Percentiles rank a stretch among this genome's conserved stretches.
phyloP scores from a whole-genome alignment of 106 monocot genomes.

The Agapanthus africanus region DNA sequence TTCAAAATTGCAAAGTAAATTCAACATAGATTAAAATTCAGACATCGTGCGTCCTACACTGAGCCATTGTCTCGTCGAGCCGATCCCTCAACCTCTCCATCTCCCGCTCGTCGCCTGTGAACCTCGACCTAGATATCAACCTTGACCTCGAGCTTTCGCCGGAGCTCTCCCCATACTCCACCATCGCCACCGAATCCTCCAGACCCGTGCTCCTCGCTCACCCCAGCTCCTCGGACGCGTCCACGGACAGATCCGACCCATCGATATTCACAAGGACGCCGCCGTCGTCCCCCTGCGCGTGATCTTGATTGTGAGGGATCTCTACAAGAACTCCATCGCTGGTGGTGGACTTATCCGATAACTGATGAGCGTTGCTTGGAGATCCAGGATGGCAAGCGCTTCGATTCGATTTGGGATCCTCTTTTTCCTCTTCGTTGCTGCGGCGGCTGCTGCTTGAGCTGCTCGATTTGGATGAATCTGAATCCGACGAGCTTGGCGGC shows the following conservation, averaged over 20 bases:
- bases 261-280: constrained; percentile 77
- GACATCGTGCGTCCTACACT: constrained; percentile 76
- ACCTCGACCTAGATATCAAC: too few species aligned
- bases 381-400: constrained; percentile 11
- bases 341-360: constrained; percentile 46
- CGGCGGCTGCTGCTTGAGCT: neutral
- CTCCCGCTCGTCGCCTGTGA: constrained; percentile 1
- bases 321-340: constrained; percentile 98
- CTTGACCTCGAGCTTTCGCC: constrained; percentile 35
- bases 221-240: constrained; percentile 64
- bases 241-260: constrained; percentile 73
- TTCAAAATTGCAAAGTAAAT: too few species aligned
- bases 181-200: constrained; percentile 37
- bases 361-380: constrained; percentile 20
- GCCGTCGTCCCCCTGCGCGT: constrained; percentile 42
- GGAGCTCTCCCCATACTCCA: constrained; percentile 51
- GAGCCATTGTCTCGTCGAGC: constrained; percentile 27
- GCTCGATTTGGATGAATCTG: constrained; percentile 21
- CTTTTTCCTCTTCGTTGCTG: constrained; percentile 8
- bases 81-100: constrained; percentile 10
- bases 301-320: constrained; percentile 43
- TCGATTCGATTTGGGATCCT: too few species aligned
- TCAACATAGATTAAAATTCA: neutral
- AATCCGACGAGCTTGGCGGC: constrained; percentile 20
- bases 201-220: constrained; percentile 15